phyloP scores from a whole-genome alignment of 208 protist genomes.

The Leptomonas pyrrhocoris region DNA sequence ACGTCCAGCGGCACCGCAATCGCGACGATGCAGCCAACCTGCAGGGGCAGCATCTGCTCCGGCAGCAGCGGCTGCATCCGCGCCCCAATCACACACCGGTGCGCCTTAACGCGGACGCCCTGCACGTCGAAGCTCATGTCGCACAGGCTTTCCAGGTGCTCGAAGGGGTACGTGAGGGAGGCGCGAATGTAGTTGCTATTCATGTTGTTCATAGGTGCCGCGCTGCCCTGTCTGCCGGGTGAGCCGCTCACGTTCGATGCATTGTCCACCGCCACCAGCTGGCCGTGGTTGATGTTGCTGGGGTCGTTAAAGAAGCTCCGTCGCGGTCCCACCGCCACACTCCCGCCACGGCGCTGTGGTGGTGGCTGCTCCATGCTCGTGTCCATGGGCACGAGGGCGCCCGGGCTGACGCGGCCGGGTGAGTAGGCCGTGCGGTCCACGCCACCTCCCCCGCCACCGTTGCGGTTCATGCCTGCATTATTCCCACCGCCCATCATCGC shows the following conservation, averaged over 20 bases:
- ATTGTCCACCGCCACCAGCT: constrained; percentile 32
- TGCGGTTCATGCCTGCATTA: neutral
- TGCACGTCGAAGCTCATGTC: constrained; percentile 92
- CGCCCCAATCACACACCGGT: constrained; percentile 88
- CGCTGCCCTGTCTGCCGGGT: neutral
- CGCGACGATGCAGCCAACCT: constrained; percentile 76
- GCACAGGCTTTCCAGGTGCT: constrained; percentile 74
- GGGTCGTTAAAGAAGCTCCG: constrained; percentile 27
- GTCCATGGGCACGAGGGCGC: constrained; percentile 37
- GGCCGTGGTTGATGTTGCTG: constrained; percentile 7
- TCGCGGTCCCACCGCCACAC: constrained; percentile 17
- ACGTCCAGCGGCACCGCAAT: constrained; percentile 80
- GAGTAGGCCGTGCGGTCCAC: constrained; percentile 24
- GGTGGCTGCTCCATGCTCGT: constrained; percentile 30
- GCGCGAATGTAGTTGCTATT: constrained; percentile 37
- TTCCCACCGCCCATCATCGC: constrained; percentile 9
- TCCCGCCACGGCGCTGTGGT: constrained; percentile 19
- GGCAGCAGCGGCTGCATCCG: constrained; percentile 83
- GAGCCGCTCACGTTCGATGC: constrained; percentile 8
- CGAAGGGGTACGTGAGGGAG: constrained; percentile 80
- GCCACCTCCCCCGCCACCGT: constrained; percentile 8
- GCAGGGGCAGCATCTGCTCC: constrained; percentile 77
- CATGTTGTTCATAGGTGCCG: neutral
- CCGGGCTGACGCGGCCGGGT: constrained; percentile 9
- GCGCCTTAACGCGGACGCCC: constrained; percentile 77